Evolutionary conservation across 2,329 filamentous ascomycete species (phyloP), one percentile per base, ranked within the genome.

Genomic region (Pleomassaria siparia): DNA sequence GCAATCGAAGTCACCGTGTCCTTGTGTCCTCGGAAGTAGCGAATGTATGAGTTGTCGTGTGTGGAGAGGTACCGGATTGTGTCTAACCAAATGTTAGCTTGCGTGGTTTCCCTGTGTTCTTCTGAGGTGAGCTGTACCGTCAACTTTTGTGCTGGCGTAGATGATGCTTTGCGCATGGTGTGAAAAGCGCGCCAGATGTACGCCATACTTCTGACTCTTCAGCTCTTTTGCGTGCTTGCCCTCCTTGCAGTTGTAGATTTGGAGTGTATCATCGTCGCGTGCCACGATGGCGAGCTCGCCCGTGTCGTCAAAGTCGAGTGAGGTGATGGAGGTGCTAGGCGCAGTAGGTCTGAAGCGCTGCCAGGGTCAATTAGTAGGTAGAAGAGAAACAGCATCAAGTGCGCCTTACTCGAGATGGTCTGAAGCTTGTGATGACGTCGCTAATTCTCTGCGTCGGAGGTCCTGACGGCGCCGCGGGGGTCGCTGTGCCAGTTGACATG

Each of bases 201-300:
- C 91, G 50, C 94, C 94, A 63, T 99, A 99, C 70, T 99, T 99
- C 68, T 97, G 95, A 74, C 89, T 95, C 43, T 95, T 85, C 39
- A 96, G 80, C 50, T 86, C 87, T 74, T 97, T 97, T 39, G 90
- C 88, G 59, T 91, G 86, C 51, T 88, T 88, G 4, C 94, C 94
- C 56, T 96, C 91, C 63, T 88, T 89, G 54, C 95, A 87, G 63
- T 94, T 95, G 76, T 95, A 99, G 25, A 99, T 86, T 66, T 97
- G 91, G 53, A 99, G 88, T 3, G 89, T 95, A 69, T 96, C 91
- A 71, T 99, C 94, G 74, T 89, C 91, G 58, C 91, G 89, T 5
- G 91, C 89, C 0, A 91, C 89, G 72, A 99, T 90, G 50, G 95
- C 82, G 41, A 92, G 88, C 71, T 96, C 91, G 70, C 94, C 94